Conservation (phyloP, 2,329 filamentous ascomycete genomes). For the Colletotrichum cereale region DNA sequence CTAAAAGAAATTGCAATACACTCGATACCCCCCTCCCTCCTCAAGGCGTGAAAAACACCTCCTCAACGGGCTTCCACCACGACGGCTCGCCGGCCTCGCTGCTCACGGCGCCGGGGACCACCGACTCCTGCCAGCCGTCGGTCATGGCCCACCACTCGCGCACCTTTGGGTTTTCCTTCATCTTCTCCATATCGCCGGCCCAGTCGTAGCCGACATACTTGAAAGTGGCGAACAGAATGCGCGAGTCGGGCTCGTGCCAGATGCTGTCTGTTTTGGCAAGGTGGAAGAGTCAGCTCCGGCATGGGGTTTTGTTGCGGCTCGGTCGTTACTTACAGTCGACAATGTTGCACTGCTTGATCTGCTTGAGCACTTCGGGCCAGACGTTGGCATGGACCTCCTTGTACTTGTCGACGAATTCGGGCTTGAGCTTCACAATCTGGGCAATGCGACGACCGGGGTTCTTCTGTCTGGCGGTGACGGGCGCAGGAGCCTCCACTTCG, state of each 20-base stretch:
- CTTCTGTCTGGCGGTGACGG: slow-evolving; percentile 44
- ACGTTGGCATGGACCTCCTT: slow-evolving; percentile 80
- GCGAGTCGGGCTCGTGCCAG: slow-evolving; percentile 72
- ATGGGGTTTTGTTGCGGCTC: no score
- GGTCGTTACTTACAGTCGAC: slow-evolving; percentile 70
- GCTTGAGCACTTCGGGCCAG: slow-evolving; percentile 82
- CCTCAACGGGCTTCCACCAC: slow-evolving; percentile 78
- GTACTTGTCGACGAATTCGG: slow-evolving; percentile 75
- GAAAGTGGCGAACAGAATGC: slow-evolving; percentile 80
- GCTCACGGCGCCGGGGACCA: slow-evolving; percentile 70
- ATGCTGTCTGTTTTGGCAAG: slow-evolving; percentile 70
- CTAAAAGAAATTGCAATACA: slow-evolving; percentile 24
- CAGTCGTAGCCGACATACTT: slow-evolving; percentile 83
- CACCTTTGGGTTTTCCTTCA: slow-evolving; percentile 79
- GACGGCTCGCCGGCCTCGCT: slow-evolving; percentile 70
- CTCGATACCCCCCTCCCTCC: slow-evolving; percentile 4
- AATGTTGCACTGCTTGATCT: slow-evolving; percentile 82
- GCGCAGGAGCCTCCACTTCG: slow-evolving; percentile 33
- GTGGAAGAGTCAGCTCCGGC: background rate
- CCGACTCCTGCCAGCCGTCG: slow-evolving; percentile 77
- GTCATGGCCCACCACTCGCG: slow-evolving; percentile 87
- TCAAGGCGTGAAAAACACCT: slow-evolving; percentile 74
- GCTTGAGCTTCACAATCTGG: slow-evolving; percentile 80
- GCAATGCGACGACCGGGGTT: slow-evolving; percentile 70
- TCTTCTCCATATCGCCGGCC: slow-evolving; percentile 80